Conservation (phyloP, 1,139 yeast species). For the Zygoascus meyerae region DNA sequence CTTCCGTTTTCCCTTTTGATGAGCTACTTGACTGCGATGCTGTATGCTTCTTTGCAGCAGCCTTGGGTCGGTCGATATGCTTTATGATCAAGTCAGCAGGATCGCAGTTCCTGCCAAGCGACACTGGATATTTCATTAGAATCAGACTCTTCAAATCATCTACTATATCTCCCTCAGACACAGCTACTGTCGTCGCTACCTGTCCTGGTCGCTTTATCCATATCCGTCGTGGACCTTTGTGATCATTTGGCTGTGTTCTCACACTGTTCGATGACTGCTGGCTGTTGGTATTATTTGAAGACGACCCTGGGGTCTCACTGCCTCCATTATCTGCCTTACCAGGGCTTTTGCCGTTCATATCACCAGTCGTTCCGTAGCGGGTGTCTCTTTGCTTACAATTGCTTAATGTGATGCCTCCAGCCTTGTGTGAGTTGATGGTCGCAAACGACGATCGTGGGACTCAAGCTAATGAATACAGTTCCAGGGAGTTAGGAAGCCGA, state of each 20-base stretch:
- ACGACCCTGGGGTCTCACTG: neutral
- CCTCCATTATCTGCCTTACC: too few relatives aligned
- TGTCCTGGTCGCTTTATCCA: slow-evolving; percentile 61
- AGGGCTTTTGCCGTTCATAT: too few relatives aligned
- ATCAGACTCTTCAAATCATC: slow-evolving; percentile 68
- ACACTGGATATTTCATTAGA: slow-evolving; percentile 59
- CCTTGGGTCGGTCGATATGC: slow-evolving; percentile 1
- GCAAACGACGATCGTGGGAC: too few relatives aligned
- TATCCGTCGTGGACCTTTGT: slow-evolving; percentile 37
- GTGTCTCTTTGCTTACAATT: too few relatives aligned
- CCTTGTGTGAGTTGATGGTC: too few relatives aligned
- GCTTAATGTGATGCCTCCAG: too few relatives aligned
- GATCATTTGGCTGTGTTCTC: neutral
- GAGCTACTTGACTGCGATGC: slow-evolving; percentile 1
- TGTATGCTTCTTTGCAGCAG: neutral
- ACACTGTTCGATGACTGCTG: neutral
- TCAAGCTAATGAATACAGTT: too few relatives aligned
- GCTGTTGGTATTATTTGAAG: neutral
- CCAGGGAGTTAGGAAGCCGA: too few relatives aligned
- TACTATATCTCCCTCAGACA: slow-evolving; percentile 50
- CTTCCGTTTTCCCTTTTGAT: neutral
- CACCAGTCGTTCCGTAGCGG: too few relatives aligned
- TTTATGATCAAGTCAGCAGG: slow-evolving; percentile 54
- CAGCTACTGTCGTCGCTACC: slow-evolving; percentile 61
- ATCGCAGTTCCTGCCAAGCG: slow-evolving; percentile 57